Evolutionary conservation across 73 alveolate species (phyloP), one percentile per base, ranked within the genome.

Genomic region (Blepharisma stoltei): DNA sequence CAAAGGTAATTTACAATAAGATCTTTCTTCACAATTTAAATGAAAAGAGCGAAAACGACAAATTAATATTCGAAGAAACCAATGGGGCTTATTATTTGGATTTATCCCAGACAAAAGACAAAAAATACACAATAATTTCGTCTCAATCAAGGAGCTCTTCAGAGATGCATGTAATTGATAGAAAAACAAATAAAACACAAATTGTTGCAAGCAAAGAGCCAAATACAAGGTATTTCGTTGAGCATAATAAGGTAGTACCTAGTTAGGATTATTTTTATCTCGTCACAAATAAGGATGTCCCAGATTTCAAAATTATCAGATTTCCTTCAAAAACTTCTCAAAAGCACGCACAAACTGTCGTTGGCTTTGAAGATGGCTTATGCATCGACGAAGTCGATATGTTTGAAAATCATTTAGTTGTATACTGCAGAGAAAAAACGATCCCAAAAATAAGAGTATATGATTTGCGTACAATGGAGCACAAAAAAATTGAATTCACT

Each of bases 341-440:
- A 45, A 54, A 52, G 21, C 93, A 88, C 45, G 82, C 41, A 0
- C 41, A 32, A 32, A 32, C 75, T 41, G 78, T 70, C 49, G 70
- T 81, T 53, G 78, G 79, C 8, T 27, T 67, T 18, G 78, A 84
- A 54, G 93, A 87, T 7, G 87, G 75, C 23, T 60, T 60, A 55
- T 54, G 84, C 14, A 83, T 92, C 7, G 81, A 81, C 49, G 98
- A 92, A 78, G 77, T 92, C 38, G 98, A 92, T 76, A 78, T 87
- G 49, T 92, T 88, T 76, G 77, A 90, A 60, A 87, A 90, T 54
- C 85, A 77, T 80, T 67, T 92, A 23, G 96, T 91, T 8, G 76
- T 92, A 6, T 92, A 92, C 71, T 52, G 76, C 7, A 87, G 78
- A 71, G 60, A 87, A 54, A 86, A 89, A 65, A 87, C 95, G 6